phyloP scores from a whole-genome alignment of 1,284 basidiomycete genomes.

The Puccinia coronata region DNA sequence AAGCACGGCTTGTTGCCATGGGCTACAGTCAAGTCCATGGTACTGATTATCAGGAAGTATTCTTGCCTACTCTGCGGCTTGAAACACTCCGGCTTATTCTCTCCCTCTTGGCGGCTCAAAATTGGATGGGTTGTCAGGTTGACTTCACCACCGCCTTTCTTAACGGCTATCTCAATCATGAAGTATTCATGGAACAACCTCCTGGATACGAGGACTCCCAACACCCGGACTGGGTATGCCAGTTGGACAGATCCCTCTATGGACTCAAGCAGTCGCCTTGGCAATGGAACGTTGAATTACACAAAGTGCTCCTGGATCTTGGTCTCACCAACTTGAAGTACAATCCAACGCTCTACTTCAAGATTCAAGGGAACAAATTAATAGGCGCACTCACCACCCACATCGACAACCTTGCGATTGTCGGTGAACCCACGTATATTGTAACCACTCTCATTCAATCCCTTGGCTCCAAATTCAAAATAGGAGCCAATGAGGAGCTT shows the following conservation, averaged over 20 bases:
- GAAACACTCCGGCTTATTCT: neutral
- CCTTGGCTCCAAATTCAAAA: neutral
- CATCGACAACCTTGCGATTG: slow-evolving; percentile 17
- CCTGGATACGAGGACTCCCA: too few species aligned
- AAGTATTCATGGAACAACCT: slow-evolving; percentile 13
- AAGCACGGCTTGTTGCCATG: too few species aligned
- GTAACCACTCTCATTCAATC: neutral
- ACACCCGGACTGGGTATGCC: too few species aligned
- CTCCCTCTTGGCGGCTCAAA: neutral
- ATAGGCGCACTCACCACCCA: neutral
- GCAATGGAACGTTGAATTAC: too few species aligned
- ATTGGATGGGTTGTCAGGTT: neutral
- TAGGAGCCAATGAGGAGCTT: too few species aligned
- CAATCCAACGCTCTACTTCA: slow-evolving; percentile 13
- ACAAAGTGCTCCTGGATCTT: neutral
- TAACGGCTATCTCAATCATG: neutral
- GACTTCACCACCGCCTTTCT: slow-evolving; percentile 10
- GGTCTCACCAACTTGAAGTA: slow-evolving; percentile 1
- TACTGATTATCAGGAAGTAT: too few species aligned
- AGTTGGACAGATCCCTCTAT: neutral
- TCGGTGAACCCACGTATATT: too few species aligned
- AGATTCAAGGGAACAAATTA: neutral
- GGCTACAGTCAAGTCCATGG: slow-evolving; percentile 6
- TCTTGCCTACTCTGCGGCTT: neutral
- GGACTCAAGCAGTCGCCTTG: too few species aligned